Conservation (phyloP, 2,329 filamentous ascomycete species). For the Alternaria triticina region DNA sequence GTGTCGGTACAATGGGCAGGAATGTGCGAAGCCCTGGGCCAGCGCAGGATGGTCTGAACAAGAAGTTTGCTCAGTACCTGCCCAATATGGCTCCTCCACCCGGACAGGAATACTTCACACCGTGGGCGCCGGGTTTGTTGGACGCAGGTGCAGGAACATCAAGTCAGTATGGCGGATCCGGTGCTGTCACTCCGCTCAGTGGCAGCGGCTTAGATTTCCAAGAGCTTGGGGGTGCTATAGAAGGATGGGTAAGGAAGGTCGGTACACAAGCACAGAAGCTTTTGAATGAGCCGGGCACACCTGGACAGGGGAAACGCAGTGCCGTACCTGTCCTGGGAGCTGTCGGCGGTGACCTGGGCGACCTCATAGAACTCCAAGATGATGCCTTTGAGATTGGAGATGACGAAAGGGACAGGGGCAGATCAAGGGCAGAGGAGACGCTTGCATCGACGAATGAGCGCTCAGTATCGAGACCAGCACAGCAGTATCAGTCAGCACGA, state of each 20-base stretch:
- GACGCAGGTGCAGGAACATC: constrained; percentile 39
- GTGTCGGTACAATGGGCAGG: constrained; percentile 80
- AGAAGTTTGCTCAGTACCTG: constrained; percentile 82
- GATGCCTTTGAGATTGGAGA: constrained; percentile 60
- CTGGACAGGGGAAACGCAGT: constrained; percentile 36
- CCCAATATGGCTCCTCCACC: constrained; percentile 71
- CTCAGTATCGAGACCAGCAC: constrained; percentile 11
- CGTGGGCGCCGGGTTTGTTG: constrained; percentile 46
- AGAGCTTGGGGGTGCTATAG: constrained; percentile 83
- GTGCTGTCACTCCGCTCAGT: constrained; percentile 36
- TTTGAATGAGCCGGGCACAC: constrained; percentile 41
- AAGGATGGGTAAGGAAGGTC: constrained; percentile 87
- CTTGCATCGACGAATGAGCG: constrained; percentile 23
- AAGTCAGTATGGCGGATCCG: constrained; percentile 37
- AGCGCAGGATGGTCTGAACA: constrained; percentile 82
- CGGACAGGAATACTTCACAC: constrained; percentile 62
- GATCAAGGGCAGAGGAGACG: constrained; percentile 22
- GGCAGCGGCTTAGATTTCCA: constrained; percentile 64
- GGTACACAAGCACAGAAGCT: constrained; percentile 64
- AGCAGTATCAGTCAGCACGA: constrained; percentile 42
- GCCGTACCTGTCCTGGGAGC: constrained; percentile 47
- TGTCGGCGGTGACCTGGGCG: constrained; percentile 59
- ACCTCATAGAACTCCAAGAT: constrained; percentile 73
- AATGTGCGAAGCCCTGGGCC: constrained; percentile 78
- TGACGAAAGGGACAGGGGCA: constrained; percentile 38